phyloP scores from a whole-genome alignment of 306 rosid species.

The Malus domestica region ASM211411v1 NC_041793.1:34198501-34199000 shows the following conservation, averaged over 20 bases:
- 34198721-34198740: neutral
- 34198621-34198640: too few species aligned
- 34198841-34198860: neutral
- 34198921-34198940: slow-evolving; percentile 85
- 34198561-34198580: neutral
- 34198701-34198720: neutral
- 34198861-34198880: slow-evolving; percentile 84
- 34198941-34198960: slow-evolving; percentile 71
- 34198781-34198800: neutral
- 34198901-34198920: slow-evolving; percentile 84
- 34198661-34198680: too few species aligned
- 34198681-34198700: neutral
- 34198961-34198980: slow-evolving; percentile 72
- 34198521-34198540: neutral
- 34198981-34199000: slow-evolving; percentile 73
- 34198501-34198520: neutral
- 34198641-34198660: too few species aligned
- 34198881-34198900: slow-evolving; percentile 79
- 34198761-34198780: neutral
- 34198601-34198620: too few species aligned
- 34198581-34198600: too few species aligned
- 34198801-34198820: neutral
- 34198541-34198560: neutral
- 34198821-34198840: neutral
- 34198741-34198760: neutral